Evolutionary conservation across 805 yeast genomes (phyloP).

Genomic region (Barnettozyma populi): DNA sequence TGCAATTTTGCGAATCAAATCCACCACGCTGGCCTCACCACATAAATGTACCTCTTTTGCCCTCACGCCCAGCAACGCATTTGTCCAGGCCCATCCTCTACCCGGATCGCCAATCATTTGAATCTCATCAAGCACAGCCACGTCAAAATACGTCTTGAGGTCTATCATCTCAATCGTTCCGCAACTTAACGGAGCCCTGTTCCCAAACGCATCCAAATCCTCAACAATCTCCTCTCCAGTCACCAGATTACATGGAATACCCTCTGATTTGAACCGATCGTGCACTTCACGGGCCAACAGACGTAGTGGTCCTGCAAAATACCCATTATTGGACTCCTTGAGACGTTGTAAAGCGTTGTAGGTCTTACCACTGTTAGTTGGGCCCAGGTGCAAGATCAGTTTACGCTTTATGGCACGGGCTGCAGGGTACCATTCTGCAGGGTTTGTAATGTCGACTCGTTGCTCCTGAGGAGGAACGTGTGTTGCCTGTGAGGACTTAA

Average conservation of each 20-base stretch:
- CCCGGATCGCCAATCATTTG: slow-evolving; percentile 82
- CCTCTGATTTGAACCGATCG: slow-evolving; percentile 67
- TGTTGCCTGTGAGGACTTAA: slow-evolving; percentile 4
- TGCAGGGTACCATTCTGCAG: slow-evolving; percentile 77
- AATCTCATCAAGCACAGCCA: slow-evolving; percentile 90
- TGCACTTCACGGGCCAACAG: slow-evolving; percentile 87
- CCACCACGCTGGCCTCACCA: slow-evolving; percentile 87
- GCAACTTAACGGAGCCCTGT: slow-evolving; percentile 67
- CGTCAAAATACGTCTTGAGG: slow-evolving; percentile 61
- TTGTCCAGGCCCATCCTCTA: slow-evolving; percentile 94
- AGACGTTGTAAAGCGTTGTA: slow-evolving; percentile 71
- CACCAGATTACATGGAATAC: slow-evolving; percentile 69
- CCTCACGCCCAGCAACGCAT: slow-evolving; percentile 78
- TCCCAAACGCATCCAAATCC: slow-evolving; percentile 63
- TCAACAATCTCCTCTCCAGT: slow-evolving; percentile 95
- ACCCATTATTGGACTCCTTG: slow-evolving; percentile 64
- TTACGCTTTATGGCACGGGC: slow-evolving; percentile 78
- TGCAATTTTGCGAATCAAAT: slow-evolving; percentile 53
- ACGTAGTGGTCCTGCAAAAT: slow-evolving; percentile 92
- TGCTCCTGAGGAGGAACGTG: slow-evolving; percentile 17
- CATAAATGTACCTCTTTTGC: slow-evolving; percentile 88
- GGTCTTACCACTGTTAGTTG: slow-evolving; percentile 95
- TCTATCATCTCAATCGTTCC: slow-evolving; percentile 95
- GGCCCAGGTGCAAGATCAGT: slow-evolving; percentile 92
- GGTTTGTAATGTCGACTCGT: slow-evolving; percentile 45